Base-by-base conservation (phyloP, 2,329 filamentous ascomycete genomes). In the Colletotrichum echinochloae region DNA sequence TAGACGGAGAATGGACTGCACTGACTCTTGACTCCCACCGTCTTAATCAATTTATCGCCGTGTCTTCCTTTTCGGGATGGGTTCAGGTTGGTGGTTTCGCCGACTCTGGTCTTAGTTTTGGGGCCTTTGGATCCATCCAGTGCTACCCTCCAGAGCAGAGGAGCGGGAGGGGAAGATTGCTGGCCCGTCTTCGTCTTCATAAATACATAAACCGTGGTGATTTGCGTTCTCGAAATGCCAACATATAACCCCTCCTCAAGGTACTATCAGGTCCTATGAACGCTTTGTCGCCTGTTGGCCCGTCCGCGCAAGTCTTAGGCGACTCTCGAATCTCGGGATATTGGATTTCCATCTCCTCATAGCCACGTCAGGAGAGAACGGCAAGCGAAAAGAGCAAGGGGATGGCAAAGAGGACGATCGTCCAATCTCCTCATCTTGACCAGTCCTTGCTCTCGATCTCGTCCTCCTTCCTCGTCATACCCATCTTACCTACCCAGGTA, bases 21-120 rank as follows among this genome's bases (percentile, higher is more conserved):
- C 51, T 59, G 68, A 68, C 52, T 63, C 59, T 63, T 48, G 57
- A 68, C 46, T 59, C 64, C 63, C 59, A 54, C 65, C 68, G 68
- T 71, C 44, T 62, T 54, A 68, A 63, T 49, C 57, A 71, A 68
- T 68, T 52, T 61, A 63, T 48, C 56, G 57, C 52, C 44, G 28
- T 30, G 16, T 44, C 60, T 61, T 61, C 60, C 60, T 33, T 62
- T 62, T 44, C 60, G 35, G 26, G 18, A 41, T 44, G 48, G 48
- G 20, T 26, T 62, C 48, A 62, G 35, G 48, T 62, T 54, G 60
- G 48, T 61, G 44, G 33, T 61, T 30, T 55, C 26, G 20, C 37
- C 33, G 49, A 28, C 23, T 37, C 46, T 44, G 56, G 57, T 67
- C 67, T 65, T 70, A 52, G 67, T 66, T 35, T 37, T 46, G 67